Evolutionary conservation across 2,329 filamentous ascomycete species (phyloP).

Genomic region (Monosporascus ibericus): DNA sequence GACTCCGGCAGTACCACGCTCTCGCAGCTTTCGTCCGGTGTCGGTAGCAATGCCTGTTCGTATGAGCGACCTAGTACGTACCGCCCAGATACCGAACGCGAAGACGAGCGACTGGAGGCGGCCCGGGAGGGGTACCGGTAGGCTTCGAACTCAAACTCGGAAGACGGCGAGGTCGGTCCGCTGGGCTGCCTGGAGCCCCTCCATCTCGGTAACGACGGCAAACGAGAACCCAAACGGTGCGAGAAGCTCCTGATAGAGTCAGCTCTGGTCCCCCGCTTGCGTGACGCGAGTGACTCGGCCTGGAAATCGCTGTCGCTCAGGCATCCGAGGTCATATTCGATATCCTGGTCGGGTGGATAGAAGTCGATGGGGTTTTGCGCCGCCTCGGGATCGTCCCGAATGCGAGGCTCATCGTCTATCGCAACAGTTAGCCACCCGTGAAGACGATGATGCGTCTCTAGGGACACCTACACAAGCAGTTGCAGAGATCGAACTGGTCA

Average conservation of each 20-base stretch:
- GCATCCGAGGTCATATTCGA: slow-evolving; percentile 63
- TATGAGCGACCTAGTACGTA: slow-evolving; percentile 36
- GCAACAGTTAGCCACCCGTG: slow-evolving; percentile 15
- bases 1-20: slow-evolving; percentile 43
- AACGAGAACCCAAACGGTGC: slow-evolving; percentile 58
- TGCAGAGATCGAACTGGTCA: slow-evolving; percentile 44
- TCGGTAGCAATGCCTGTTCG: slow-evolving; percentile 52
- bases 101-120: slow-evolving; percentile 72
- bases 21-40: slow-evolving; percentile 55
- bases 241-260: slow-evolving; percentile 60
- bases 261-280: slow-evolving; percentile 49
- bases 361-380: slow-evolving; percentile 29
- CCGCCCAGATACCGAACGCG: slow-evolving; percentile 58
- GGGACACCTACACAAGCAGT: slow-evolving; percentile 66
- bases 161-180: slow-evolving; percentile 55
- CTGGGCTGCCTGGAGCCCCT: slow-evolving; percentile 39
- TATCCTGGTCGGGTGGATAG: slow-evolving; percentile 38
- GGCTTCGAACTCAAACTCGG: slow-evolving; percentile 78
- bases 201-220: slow-evolving; percentile 47
- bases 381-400: slow-evolving; percentile 45
- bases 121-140: slow-evolving; percentile 58
- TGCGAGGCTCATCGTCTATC: slow-evolving; percentile 56
- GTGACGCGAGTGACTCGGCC: slow-evolving; percentile 38
- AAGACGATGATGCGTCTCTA: not conserved
- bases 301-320: slow-evolving; percentile 58